A percentile compares a stretch with the other conserved stretches of the same genome.
Conservation (phyloP, 192 early-diverging fungal species). For the Entrophospora sp. region DNA sequence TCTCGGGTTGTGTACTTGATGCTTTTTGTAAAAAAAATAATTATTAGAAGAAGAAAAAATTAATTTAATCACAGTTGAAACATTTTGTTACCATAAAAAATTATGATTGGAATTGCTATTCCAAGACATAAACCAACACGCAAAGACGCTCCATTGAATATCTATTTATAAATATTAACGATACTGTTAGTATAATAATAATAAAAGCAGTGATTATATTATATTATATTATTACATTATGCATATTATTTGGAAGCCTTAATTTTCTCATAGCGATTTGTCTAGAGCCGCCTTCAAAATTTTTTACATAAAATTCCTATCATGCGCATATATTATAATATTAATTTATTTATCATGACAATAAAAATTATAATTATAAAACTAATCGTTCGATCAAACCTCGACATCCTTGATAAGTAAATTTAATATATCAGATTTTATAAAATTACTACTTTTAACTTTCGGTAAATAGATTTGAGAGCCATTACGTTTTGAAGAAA, state of each 20-base stretch:
- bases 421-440: constrained; percentile 42
- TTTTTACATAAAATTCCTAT: constrained; percentile 44
- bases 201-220: too few relatives aligned
- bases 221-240: constrained; percentile 19
- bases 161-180: constrained; percentile 7
- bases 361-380: too few relatives aligned
- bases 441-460: constrained; percentile 50
- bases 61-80: too few relatives aligned
- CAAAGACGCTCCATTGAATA: constrained; percentile 31
- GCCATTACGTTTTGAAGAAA: constrained; percentile 40
- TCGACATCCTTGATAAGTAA: constrained; percentile 51
- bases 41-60: too few relatives aligned
- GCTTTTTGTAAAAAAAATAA: too few relatives aligned
- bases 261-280: constrained; percentile 56
- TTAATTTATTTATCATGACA: too few relatives aligned
- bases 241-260: constrained; percentile 35
- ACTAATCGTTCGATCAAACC: too few relatives aligned
- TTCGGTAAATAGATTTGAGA: constrained; percentile 33
- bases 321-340: too few relatives aligned
- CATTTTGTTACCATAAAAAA: too few relatives aligned
- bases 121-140: constrained; percentile 56
- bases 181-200: background rate
- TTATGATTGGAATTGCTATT: too few relatives aligned
- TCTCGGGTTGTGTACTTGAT: too few relatives aligned
- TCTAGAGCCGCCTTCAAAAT: constrained; percentile 57